Percentiles rank a stretch among this genome's conserved stretches.
phyloP scores from a whole-genome alignment of 768 basidiomycete genomes.

The Panaeolus papilionaceus region DNA sequence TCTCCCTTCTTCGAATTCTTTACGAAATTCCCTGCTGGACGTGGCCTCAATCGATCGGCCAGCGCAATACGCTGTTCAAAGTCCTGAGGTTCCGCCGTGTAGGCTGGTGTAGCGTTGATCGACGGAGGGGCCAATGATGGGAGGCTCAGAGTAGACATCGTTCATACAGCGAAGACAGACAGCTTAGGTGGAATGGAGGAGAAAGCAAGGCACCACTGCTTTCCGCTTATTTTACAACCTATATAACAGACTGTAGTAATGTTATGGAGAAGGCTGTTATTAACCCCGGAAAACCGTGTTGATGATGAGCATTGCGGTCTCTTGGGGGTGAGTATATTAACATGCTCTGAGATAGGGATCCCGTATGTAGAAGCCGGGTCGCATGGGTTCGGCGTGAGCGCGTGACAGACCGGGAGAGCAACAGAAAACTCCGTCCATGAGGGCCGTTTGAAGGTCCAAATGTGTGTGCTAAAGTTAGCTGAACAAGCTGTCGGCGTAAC shows the following conservation, averaged over 20 bases:
- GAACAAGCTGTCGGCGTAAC: background rate
- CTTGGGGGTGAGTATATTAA: conserved; percentile 9
- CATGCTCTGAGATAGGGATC: conserved; percentile 9
- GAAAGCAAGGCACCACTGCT: background rate
- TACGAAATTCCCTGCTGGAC: conserved; percentile 55
- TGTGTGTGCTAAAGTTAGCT: background rate
- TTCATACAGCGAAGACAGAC: background rate
- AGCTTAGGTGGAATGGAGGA: conserved; percentile 4
- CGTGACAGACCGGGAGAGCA: conserved; percentile 1
- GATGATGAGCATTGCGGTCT: conserved; percentile 4
- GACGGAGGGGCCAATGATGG: conserved; percentile 55
- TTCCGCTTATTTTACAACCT: background rate
- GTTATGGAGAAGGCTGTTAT: conserved; percentile 1
- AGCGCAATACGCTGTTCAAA: conserved; percentile 61
- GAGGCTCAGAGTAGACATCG: conserved; percentile 62
- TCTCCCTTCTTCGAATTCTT: conserved; percentile 65
- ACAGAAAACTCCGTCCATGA: background rate
- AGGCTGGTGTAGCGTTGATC: conserved; percentile 48
- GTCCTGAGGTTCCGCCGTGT: conserved; percentile 59
- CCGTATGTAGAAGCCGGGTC: conserved; percentile 6
- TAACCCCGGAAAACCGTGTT: background rate
- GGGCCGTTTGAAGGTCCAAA: background rate
- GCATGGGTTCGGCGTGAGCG: conserved; percentile 9
- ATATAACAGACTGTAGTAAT: conserved; percentile 1
- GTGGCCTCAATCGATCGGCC: conserved; percentile 42